phyloP scores from a whole-genome alignment of 2,329 filamentous ascomycete genomes.

The Helotiales sp. region DNA sequence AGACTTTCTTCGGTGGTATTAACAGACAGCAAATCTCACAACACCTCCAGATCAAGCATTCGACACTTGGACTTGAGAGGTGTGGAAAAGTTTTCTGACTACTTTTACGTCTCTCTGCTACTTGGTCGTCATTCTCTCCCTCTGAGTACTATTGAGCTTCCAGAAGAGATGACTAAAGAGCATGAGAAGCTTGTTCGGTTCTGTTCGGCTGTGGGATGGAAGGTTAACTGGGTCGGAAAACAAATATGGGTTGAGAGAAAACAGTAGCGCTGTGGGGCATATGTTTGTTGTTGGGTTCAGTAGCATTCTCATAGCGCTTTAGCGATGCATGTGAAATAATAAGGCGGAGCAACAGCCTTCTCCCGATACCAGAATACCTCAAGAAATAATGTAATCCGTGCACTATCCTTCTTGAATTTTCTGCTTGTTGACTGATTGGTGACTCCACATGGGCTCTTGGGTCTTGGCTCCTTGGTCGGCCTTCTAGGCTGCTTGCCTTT shows the following conservation, averaged over 20 bases:
- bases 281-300: too few species aligned
- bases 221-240: constrained; percentile 1
- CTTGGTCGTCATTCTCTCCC: constrained; percentile 15
- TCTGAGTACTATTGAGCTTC: constrained; percentile 16
- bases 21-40: not conserved
- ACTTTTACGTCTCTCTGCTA: constrained; percentile 16
- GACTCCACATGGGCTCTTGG: too few species aligned
- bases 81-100: not conserved
- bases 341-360: too few species aligned
- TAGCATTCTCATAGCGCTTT: not conserved
- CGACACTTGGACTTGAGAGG: not conserved
- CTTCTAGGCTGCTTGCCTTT: too few species aligned
- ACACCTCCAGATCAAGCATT: not conserved
- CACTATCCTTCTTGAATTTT: too few species aligned
- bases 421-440: too few species aligned
- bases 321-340: not conserved
- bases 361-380: too few species aligned
- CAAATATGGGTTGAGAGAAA: constrained; percentile 14
- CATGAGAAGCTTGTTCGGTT: not conserved
- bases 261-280: not conserved
- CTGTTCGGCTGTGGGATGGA: constrained; percentile 11
- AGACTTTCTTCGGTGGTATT: not conserved
- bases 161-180: constrained; percentile 2
- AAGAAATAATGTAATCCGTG: too few species aligned
- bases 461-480: too few species aligned